Base-by-base conservation (phyloP, 176 grass and related monocot genomes). In the Phoenix dactylifera region DNA sequence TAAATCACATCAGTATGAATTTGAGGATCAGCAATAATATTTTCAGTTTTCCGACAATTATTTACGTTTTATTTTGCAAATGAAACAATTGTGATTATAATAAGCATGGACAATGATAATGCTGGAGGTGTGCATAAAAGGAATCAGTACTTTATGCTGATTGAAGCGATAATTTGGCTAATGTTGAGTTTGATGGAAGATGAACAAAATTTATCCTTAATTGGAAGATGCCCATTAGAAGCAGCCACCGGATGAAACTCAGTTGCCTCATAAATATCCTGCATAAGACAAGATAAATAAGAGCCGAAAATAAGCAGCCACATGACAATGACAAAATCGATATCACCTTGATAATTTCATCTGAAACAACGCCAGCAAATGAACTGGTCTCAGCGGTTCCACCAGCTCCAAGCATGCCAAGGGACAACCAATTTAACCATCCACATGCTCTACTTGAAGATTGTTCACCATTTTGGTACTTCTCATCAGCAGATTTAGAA, bases 371-470 rank as follows among this genome's bases (percentile, higher is more conserved):
- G 69, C 87, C 92, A 76, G 92, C 83, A 72, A 97, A 97, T 57
- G 87, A 91, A 67, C 73, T 87, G 56, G 78, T 80, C 48, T 85
- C 86, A 56, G 75, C 87, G 67, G 92, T 88, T 75, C 92, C 92
- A 75, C 92, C 84, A 63, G 78, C 92, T 83, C 92, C 92, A 85
- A 97, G 92, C 92, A 97, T 90, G 62, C 92, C 92, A 68, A 87
- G 87, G 68, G 92, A 97, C 14, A 97, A 74, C 92, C 92, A 97
- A 59, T 91, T 97, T 68, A 97, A 82, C 92, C 92, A 97, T 82
- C 84, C 76, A 50, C 70, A 77, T 49, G 68, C 82, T 62, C 73
- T 76, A 51, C 80, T 80, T 63, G 62, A 51, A 66, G 67, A 69
- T 50, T 78, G 83, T 52, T 88, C 92, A 58, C 76, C 81, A 66